phyloP scores from a whole-genome alignment of 2,329 filamentous ascomycete genomes.

The Trichoderma sp. region DNA sequence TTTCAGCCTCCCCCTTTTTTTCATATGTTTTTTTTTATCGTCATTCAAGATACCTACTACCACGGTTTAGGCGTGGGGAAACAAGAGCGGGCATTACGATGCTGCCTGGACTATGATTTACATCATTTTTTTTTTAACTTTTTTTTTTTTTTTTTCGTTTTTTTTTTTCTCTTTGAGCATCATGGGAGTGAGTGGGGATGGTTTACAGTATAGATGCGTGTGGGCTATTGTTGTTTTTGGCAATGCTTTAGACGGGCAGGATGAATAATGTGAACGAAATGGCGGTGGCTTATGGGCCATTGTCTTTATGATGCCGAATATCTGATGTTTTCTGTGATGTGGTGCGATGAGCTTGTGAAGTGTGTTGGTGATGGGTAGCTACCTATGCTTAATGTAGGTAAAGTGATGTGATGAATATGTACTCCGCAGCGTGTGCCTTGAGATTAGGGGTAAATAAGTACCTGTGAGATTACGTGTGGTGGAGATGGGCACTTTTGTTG shows the following conservation, averaged over 20 bases:
- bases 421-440: too few relatives aligned
- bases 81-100: constrained; percentile 14
- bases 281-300: background rate
- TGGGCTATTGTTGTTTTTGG: constrained; percentile 9
- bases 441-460: too few relatives aligned
- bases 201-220: constrained; percentile 26
- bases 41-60: constrained; percentile 11
- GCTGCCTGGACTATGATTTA: background rate
- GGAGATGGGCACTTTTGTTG: background rate
- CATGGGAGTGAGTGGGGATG: background rate
- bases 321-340: too few relatives aligned
- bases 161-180: background rate
- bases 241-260: constrained; percentile 19
- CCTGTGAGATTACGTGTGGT: background rate
- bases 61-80: background rate
- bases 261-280: background rate
- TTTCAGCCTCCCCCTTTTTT: background rate
- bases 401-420: background rate
- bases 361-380: background rate
- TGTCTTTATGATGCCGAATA: background rate
- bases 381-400: too few relatives aligned
- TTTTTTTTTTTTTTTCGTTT: background rate
- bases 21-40: background rate
- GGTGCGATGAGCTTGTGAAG: too few relatives aligned
- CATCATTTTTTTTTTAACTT: background rate